Evolutionary conservation across 257 asterid species (phyloP).

Genomic region (Capsicum pubescens): DNA sequence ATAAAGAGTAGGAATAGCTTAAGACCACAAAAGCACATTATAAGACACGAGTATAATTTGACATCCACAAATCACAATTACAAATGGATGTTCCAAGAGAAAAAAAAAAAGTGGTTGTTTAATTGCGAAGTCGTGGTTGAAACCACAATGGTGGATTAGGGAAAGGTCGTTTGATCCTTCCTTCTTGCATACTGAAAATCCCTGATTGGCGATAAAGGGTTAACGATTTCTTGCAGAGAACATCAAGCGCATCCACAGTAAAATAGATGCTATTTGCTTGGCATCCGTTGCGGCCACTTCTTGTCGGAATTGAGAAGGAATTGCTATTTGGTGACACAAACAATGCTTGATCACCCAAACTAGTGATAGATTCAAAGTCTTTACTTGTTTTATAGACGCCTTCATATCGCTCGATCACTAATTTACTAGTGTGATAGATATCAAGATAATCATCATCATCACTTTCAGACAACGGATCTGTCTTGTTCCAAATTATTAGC

Average conservation of each 20-base stretch:
- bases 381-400: background rate
- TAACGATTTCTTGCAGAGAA: constrained; percentile 24
- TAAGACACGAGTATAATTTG: background rate
- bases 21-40: no score
- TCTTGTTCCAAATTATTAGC: background rate
- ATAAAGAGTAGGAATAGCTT: no score
- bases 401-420: background rate
- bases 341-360: constrained; percentile 28
- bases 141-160: background rate
- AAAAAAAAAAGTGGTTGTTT: no score
- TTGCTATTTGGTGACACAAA: constrained; percentile 19
- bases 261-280: constrained; percentile 7
- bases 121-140: background rate
- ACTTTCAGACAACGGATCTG: background rate
- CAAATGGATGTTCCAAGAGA: no score
- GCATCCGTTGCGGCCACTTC: constrained; percentile 17
- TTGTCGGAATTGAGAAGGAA: constrained; percentile 12
- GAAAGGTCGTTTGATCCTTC: background rate
- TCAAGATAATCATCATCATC: no score
- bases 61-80: background rate
- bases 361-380: background rate
- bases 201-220: background rate
- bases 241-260: background rate
- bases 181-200: background rate
- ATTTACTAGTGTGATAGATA: background rate